Base-by-base conservation (phyloP, 2,329 filamentous ascomycete genomes). In the Fusarium siculi region DNA sequence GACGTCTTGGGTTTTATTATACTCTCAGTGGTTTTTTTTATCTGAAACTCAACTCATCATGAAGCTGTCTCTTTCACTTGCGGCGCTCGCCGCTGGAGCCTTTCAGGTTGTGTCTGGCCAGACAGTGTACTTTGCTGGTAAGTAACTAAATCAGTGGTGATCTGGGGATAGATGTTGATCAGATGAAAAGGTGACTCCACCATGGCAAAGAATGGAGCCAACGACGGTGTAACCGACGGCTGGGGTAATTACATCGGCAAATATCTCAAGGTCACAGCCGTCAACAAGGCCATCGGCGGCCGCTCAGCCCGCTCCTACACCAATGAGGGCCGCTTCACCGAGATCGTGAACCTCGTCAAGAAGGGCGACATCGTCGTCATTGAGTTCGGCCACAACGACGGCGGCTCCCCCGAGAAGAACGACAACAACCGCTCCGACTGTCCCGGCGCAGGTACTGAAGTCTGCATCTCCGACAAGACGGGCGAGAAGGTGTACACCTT, bases 321-420 rank as follows among this genome's bases (percentile, higher is more conserved):
- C 3, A 86, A 89, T 53, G 91, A 93, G 81, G 89, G 88, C 14
- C 89, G 89, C 19, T 93, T 93, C 82, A 80, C 85, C 21, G 84
- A 84, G 1, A 87, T 93, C 58, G 86, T 87, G 52, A 80, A 84
- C 37, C 76, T 84, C 5, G 83, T 93, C 30, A 73, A 87, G 76
- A 63, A 84, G 3, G 90, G 89, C 37, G 91, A 93, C 80, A 91
- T 89, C 80, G 90, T 93, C 3, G 84, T 93, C 59, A 92, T 93
- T 59, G 91, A 93, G 75, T 92, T 93, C 75, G 91, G 92, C 0
- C 91, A 93, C 83, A 93, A 93, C 75, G 92, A 93, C 73, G 91
- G 90, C 28, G 90, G 91, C 4, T 86, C 86, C 0, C 82, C 90
- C 4, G 53, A 66, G 19, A 80, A 79, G 3, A 86, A 80, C 18